Base-by-base conservation (phyloP, 2,329 filamentous ascomycete genomes). In the Rutstroemia sydowiana region DNA sequence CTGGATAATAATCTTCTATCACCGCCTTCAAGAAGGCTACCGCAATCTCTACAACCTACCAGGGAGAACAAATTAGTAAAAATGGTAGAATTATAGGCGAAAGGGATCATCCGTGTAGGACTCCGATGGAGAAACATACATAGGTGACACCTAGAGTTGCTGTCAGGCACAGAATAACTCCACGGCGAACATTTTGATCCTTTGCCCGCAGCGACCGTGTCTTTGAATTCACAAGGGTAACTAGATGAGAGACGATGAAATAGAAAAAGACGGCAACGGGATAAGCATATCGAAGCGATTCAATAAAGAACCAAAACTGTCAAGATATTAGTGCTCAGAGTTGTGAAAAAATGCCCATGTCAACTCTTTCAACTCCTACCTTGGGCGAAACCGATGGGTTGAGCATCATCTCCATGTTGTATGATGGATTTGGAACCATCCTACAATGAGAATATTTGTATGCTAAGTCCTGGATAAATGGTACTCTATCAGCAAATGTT, bases 201-300 rank as follows among this genome's bases (percentile, higher is more conserved):
- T 69, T 20, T 52, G 51, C 63, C 59, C 55, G 66, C 64, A 45
- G 67, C 59, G 11, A 68, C 62, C 60, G 65, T 70, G 74, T 75
- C 58, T 79, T 75, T 23, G 82, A 68, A 16, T 73, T 77, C 63
- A 75, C 80, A 34, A 77, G 68, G 3, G 76, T 75, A 47, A 79
- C 58, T 28, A 72, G 66, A 21, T 73, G 74, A 8, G 80, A 70
- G 48, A 73, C 55, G 46, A 77, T 64, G 64, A 82, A 86, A 66
- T 78, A 85, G 50, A 71, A 44, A 59, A 83, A 82, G 53, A 82
- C 66, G 18, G 72, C 53, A 9, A 75, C 70, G 10, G 84, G 81
- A 57, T 79, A 82, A 8, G 73, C 66, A 64, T 85, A 85, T 66
- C 79, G 78, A 41, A 84, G 52, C 56, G 54, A 30, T 46, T 57